Evolutionary conservation across 2,329 filamentous ascomycete genomes (phyloP).

Genomic region (Nigrospora sphaerica): DNA sequence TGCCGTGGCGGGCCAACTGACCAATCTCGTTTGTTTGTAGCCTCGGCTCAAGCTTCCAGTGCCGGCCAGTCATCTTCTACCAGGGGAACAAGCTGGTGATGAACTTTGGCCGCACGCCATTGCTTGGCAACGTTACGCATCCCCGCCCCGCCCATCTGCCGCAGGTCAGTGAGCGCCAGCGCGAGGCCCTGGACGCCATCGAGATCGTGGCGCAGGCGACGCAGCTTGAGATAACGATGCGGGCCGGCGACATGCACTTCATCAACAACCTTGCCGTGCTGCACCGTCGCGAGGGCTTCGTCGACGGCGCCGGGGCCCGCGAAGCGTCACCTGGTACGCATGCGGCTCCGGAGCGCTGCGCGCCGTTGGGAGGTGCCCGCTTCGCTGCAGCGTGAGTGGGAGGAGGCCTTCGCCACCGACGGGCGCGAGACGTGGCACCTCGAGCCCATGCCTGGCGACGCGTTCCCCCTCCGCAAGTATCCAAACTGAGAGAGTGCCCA

Average conservation of each 20-base stretch:
- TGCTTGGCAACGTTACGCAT: slow-evolving; percentile 46
- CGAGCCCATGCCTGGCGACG: slow-evolving; percentile 53
- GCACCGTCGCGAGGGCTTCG: slow-evolving; percentile 53
- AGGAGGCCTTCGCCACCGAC: slow-evolving; percentile 39
- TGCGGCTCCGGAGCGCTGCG: slow-evolving; percentile 47
- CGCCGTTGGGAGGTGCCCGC: slow-evolving; percentile 44
- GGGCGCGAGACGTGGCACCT: slow-evolving; percentile 46
- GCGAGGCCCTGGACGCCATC: slow-evolving; percentile 48
- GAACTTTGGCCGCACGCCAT: slow-evolving; percentile 51
- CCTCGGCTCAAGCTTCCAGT: slow-evolving; percentile 50
- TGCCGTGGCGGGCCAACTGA: too few relatives aligned
- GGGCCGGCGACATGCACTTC: slow-evolving; percentile 55
- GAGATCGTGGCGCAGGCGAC: slow-evolving; percentile 47
- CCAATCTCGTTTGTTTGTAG: slow-evolving; percentile 30
- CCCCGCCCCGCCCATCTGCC: slow-evolving; percentile 44
- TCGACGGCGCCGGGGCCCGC: slow-evolving; percentile 37
- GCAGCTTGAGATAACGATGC: slow-evolving; percentile 46
- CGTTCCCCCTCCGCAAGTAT: slow-evolving; percentile 47
- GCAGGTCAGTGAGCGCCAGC: slow-evolving; percentile 37
- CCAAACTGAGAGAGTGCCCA: too few relatives aligned
- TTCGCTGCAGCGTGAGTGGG: slow-evolving; percentile 44
- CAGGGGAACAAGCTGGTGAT: slow-evolving; percentile 43
- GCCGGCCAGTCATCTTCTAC: slow-evolving; percentile 48
- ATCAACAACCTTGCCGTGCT: slow-evolving; percentile 58
- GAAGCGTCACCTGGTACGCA: slow-evolving; percentile 52